Evolutionary conservation across 2,329 filamentous ascomycete species (phyloP), one percentile per base, ranked within the genome.

Genomic region (Aureobasidium sp.): DNA sequence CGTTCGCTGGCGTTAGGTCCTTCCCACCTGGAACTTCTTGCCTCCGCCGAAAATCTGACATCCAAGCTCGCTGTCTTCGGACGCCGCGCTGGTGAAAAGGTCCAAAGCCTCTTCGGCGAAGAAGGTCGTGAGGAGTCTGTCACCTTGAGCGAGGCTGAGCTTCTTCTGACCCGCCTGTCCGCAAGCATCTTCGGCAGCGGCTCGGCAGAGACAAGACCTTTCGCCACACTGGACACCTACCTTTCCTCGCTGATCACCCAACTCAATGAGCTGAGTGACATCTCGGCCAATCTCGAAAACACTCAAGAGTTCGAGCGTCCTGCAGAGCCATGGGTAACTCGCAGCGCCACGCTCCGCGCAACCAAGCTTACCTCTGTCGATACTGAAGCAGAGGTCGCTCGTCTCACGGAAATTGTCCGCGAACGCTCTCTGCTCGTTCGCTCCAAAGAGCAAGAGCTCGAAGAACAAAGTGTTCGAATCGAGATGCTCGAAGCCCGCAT

Each of bases 401-500:
- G 86, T 21, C 78, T 96, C 61, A 90, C 87, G 67, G 89, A 92
- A 57, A 87, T 93, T 65, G 83, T 94, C 65, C 84, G 86, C 65
- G 89, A 93, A 68, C 85, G 88, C 21, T 87, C 89, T 3, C 70
- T 74, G 19, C 71, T 77, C 61, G 71, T 81, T 40, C 74, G 71
- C 60, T 68, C 74, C 60, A 74, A 75, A 43, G 90, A 96, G 65
- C 89, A 92, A 70, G 86, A 87, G 37, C 83, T 95, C 57, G 91
- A 95, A 72, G 93, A 95, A 61, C 82, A 89, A 25, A 83, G 87
- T n/a, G 87, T 96, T 66, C 92, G 94, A 73, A 95, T 96, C 66
- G 93, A 96, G 74, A 89, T 94, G 42, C 84, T 97, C 38, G 89
- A 95, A 72, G 89, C 89, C 8, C 82, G 90, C 61, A 92, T 94